Evolutionary conservation across 768 basidiomycete species (phyloP).

Genomic region (Fibroporia radiculosa): DNA sequence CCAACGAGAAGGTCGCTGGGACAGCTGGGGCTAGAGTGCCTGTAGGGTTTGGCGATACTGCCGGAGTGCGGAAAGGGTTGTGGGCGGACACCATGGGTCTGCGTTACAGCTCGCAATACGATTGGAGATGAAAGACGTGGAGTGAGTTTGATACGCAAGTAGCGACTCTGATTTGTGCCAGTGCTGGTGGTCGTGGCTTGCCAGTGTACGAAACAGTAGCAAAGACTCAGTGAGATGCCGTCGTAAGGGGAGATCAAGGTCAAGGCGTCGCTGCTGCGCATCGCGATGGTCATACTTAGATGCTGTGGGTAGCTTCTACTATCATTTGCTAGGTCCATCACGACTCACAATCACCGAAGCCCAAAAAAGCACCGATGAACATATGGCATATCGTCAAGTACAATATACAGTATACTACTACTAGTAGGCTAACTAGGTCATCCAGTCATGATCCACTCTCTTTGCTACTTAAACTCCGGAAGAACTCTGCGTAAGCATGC

Average conservation of each 20-base stretch:
- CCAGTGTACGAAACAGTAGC: not conserved
- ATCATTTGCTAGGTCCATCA: too few relatives aligned
- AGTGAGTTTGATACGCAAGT: too few relatives aligned
- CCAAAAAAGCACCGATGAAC: too few relatives aligned
- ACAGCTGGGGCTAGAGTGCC: slow-evolving; percentile 11
- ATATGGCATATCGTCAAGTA: too few relatives aligned
- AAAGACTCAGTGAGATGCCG: not conserved
- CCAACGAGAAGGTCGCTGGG: not conserved
- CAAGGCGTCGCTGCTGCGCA: too few relatives aligned
- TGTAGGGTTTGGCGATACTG: slow-evolving; percentile 22
- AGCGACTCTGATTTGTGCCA: too few relatives aligned
- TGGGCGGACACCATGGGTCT: slow-evolving; percentile 7
- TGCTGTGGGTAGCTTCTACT: too few relatives aligned
- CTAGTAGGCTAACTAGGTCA: too few relatives aligned
- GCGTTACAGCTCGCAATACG: not conserved
- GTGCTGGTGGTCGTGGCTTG: not conserved
- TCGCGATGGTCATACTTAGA: too few relatives aligned
- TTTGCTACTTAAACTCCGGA: slow-evolving; percentile 58
- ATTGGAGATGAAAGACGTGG: not conserved
- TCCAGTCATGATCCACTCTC: slow-evolving; percentile 15
- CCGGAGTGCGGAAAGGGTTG: slow-evolving; percentile 29
- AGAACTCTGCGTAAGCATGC: slow-evolving; percentile 91
- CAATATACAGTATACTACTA: too few relatives aligned
- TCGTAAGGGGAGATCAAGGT: not conserved
- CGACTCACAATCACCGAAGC: too few relatives aligned